These are phyloP conservation scores for Fusarium mangiferae DNA, from an alignment of 2,329 filamentous ascomycete species.

Conservation along the genomic window DNA sequence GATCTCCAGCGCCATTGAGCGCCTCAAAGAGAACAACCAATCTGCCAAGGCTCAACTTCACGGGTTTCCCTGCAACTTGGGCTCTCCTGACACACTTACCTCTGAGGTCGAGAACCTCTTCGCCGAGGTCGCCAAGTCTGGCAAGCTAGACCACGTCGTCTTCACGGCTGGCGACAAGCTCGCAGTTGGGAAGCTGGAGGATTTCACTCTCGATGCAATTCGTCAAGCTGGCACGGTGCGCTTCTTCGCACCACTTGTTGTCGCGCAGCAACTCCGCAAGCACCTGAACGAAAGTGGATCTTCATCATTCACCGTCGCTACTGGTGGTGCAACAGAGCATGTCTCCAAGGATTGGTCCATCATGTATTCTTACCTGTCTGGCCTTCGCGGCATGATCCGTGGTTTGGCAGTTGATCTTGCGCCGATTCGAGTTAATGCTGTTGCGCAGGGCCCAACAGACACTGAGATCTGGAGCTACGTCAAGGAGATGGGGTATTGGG, in stretches of 20 bases:
- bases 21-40: constrained; percentile 21
- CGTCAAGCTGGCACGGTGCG: constrained; percentile 32
- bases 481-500: constrained; percentile 31
- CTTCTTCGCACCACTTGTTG: constrained; percentile 29
- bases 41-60: constrained; percentile 27
- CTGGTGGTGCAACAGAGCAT: constrained; percentile 26
- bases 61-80: constrained; percentile 32
- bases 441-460: constrained; percentile 28
- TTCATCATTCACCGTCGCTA: constrained; percentile 34
- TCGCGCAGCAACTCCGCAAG: constrained; percentile 34
- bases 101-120: constrained; percentile 26
- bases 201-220: constrained; percentile 19
- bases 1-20: constrained; percentile 19
- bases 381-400: constrained; percentile 26
- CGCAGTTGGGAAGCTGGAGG: constrained; percentile 23
- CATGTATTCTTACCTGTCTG: constrained; percentile 26
- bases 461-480: constrained; percentile 32
- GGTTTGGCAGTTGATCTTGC: constrained; percentile 34
- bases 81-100: constrained; percentile 15
- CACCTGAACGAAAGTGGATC: constrained; percentile 19
- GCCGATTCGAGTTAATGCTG: constrained; percentile 33
- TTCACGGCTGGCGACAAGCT: constrained; percentile 34
- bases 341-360: constrained; percentile 28
- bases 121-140: constrained; percentile 19
- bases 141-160: constrained; percentile 34